A percentile compares a stretch with the other conserved stretches of the same genome.
These are phyloP conservation scores for Pholiota microspora DNA, from an alignment of 768 basidiomycete genomes.

Conservation along the genomic window DNA sequence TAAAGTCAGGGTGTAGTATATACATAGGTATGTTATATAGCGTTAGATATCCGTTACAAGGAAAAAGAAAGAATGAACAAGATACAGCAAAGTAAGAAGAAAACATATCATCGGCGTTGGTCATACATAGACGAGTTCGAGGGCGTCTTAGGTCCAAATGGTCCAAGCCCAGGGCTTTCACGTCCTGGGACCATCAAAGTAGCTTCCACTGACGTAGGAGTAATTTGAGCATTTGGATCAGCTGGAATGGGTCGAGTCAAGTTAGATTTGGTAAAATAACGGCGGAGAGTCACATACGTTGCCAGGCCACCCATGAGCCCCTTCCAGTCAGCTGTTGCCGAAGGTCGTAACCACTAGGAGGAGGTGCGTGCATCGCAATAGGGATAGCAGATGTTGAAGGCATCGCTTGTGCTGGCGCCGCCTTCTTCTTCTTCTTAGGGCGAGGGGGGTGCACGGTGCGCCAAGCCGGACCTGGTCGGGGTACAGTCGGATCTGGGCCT, in stretches of 20 bases:
- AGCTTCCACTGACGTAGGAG: conserved; percentile 59
- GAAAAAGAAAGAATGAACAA: not conserved
- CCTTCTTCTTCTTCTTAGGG: conserved; percentile 47
- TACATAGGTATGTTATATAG: not conserved
- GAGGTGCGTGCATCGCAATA: not conserved
- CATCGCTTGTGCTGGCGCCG: conserved; percentile 24
- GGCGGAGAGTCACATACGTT: conserved; percentile 44
- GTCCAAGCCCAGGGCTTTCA: conserved; percentile 63
- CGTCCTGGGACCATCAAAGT: conserved; percentile 59
- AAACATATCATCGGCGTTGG: conserved; percentile 3
- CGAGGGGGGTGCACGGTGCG: conserved; percentile 47
- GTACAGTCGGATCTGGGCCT: conserved; percentile 26
- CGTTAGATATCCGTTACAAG: not conserved
- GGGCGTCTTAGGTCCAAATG: conserved; percentile 62
- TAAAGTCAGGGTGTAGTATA: too few relatives aligned
- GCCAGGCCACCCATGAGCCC: conserved; percentile 65
- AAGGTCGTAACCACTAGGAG: conserved; percentile 30
- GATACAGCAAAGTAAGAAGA: too few relatives aligned
- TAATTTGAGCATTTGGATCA: conserved; percentile 53
- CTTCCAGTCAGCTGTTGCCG: conserved; percentile 33
- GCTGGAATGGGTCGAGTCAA: conserved; percentile 43
- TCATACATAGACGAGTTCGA: conserved; percentile 20
- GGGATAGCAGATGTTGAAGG: conserved; percentile 29
- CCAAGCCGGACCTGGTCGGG: conserved; percentile 61
- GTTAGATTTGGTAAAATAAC: conserved; percentile 1